Base-by-base conservation (phyloP, 306 rosid species). In the Corylus heterophylla region DNA sequence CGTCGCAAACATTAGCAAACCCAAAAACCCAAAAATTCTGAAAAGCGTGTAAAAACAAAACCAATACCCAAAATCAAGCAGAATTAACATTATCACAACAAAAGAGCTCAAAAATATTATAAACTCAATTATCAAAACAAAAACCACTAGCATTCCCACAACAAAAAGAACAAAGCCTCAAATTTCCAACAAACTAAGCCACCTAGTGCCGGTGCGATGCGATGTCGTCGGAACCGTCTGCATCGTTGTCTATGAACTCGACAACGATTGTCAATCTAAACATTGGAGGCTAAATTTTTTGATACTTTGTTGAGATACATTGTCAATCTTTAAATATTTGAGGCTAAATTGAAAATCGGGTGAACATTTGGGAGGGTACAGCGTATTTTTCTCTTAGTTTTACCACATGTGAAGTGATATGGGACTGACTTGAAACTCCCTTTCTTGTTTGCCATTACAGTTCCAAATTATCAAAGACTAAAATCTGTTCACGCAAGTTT, bases 181-280 rank as follows among this genome's bases (percentile, higher is more conserved):
- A 81, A 37, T 39, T 44, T 42, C 12, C 7, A 39, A n/a, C 49
- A 68, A 18, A 68, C 42, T 18, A 8, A 78, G 45, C 72, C 69
- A 88, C 90, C 93, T 83, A 86, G 72, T 80, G 73, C 2, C 89
- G 88, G 82, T 84, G 84, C 27, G 88, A 83, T 48, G 83, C 83
- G 45, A 81, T 68, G 42, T 85, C 93, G 25, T 83, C 85, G 31
- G 88, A 89, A 85, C 85, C 93, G 44, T 85, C 93, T 8, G 88
- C 85, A 75, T 87, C 91, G 69, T 87, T 89, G 72, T 87, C 91
- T 72, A 89, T 82, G 83, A 87, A 89, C 84, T 87, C 91, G 81
- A 22, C 25, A 22, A 22, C 25, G 25, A 22, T 22, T 22, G 25
- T 22, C 25, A 22, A 22, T 22, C 25, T 22, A 22, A 22, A 22